A percentile compares a stretch with the other conserved stretches of the same genome.
phyloP scores from a whole-genome alignment of 306 rosid species.

The Trifolium subterraneum region DNA sequence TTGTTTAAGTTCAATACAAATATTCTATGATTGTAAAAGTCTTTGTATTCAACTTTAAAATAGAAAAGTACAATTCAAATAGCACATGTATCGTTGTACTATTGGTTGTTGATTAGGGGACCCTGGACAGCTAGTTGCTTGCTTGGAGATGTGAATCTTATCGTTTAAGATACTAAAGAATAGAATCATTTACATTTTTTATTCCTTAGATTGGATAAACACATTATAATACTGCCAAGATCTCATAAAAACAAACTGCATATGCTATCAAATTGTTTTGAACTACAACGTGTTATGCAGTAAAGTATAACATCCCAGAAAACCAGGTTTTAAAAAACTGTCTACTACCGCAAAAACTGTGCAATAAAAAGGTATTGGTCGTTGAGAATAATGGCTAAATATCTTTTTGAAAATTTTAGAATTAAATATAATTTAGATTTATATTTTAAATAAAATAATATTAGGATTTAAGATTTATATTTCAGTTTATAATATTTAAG shows the following conservation, averaged over 20 bases:
- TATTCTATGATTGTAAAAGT: neutral
- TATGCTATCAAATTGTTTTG: neutral
- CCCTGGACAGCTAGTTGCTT: conserved; percentile 12
- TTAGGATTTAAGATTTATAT: too few species aligned
- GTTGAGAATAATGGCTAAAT: too few species aligned
- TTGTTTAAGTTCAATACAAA: too few species aligned
- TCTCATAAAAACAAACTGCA: neutral
- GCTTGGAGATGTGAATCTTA: neutral
- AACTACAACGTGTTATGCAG: neutral
- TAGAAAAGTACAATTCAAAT: neutral
- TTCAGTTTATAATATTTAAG: too few species aligned
- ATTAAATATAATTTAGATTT: too few species aligned
- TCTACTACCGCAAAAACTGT: too few species aligned
- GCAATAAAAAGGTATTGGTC: too few species aligned
- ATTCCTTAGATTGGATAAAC: conserved; percentile 19
- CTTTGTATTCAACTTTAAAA: neutral
- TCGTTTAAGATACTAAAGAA: neutral
- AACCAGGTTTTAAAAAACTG: neutral
- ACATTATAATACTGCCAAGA: neutral
- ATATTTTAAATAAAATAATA: too few species aligned
- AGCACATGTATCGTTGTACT: neutral
- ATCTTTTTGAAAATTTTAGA: too few species aligned
- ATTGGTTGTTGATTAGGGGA: neutral
- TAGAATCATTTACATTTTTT: neutral
- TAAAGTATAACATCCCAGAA: neutral